Evolutionary conservation across 2,329 filamentous ascomycete genomes (phyloP).

Genomic region (Fusarium sp.): DNA sequence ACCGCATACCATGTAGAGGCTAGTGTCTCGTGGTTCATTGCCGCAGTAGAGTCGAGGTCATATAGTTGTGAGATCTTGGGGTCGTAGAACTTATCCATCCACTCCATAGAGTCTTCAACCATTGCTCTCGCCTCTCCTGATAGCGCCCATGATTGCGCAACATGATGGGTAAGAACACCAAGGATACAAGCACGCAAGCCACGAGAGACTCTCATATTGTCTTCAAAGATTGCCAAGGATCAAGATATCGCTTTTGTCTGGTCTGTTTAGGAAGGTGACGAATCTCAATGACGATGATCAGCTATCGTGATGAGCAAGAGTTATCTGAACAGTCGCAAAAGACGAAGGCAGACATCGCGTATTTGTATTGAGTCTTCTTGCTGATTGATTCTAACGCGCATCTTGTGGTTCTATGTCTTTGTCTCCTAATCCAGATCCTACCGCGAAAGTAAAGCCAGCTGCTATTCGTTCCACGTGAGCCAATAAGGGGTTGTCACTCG

Average conservation of each 20-base stretch:
- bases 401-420: not conserved
- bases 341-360: not conserved
- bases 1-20: conserved; percentile 32
- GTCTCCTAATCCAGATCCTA: not conserved
- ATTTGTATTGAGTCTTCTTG: conserved; percentile 18
- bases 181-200: not conserved
- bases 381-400: no score
- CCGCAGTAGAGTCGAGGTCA: conserved; percentile 17
- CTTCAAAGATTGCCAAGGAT: not conserved
- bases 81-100: conserved; percentile 36
- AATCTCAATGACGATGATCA: not conserved
- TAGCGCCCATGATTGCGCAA: conserved; percentile 1
- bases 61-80: conserved; percentile 43
- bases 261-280: not conserved
- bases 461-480: conserved; percentile 18
- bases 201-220: conserved; percentile 22
- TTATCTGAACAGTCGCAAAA: not conserved
- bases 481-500: not conserved
- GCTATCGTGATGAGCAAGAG: not conserved
- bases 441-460: not conserved
- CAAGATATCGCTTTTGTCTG: not conserved
- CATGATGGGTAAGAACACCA: not conserved
- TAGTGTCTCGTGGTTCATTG: conserved; percentile 28
- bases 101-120: conserved; percentile 33
- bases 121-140: conserved; percentile 31